Evolutionary conservation across 1,284 basidiomycete species (phyloP).

Genomic region (Somion occarium): DNA sequence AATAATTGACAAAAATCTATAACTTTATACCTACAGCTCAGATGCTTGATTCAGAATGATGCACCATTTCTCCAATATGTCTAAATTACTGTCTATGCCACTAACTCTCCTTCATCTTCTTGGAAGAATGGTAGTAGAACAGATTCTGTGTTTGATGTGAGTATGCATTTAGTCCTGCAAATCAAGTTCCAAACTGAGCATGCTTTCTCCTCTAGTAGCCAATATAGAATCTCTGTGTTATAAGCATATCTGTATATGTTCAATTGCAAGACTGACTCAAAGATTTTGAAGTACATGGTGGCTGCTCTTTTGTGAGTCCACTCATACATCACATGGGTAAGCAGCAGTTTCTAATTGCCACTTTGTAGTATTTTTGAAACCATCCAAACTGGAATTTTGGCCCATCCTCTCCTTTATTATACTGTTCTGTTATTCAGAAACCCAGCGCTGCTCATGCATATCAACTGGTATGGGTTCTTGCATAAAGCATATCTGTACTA

Average conservation of each 20-base stretch:
- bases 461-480: not conserved
- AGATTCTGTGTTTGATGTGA: too few relatives aligned
- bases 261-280: not conserved
- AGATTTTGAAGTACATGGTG: not conserved
- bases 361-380: not conserved
- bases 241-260: not conserved
- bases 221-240: not conserved
- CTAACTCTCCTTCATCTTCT: too few relatives aligned
- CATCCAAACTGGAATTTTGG: not conserved
- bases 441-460: not conserved
- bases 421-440: not conserved
- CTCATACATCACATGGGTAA: not conserved
- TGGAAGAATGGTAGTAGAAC: too few relatives aligned
- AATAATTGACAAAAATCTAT: too few relatives aligned
- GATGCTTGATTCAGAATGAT: too few relatives aligned
- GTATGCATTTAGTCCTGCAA: too few relatives aligned
- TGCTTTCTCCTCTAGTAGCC: too few relatives aligned
- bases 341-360: not conserved
- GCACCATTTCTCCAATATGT: too few relatives aligned
- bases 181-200: too few relatives aligned
- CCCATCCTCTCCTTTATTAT: not conserved
- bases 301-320: not conserved
- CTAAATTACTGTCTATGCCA: too few relatives aligned
- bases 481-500: not conserved
- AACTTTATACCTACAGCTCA: too few relatives aligned